Base-by-base conservation (phyloP, 768 basidiomycete genomes). In the Lentinula raphanica region DNA sequence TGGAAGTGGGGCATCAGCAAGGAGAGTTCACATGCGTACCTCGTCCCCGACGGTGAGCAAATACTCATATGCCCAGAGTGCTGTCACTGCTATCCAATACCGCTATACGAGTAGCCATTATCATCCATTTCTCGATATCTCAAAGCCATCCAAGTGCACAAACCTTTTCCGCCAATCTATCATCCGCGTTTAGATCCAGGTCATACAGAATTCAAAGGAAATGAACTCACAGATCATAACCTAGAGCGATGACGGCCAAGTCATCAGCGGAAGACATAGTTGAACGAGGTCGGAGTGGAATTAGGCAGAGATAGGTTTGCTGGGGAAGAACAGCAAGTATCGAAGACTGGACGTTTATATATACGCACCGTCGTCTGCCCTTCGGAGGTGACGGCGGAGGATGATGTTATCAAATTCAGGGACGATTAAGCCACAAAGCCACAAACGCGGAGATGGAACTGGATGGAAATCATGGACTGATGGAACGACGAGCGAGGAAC, bases 41-140 rank as follows among this genome's bases (percentile, higher is more conserved):
- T 64, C 63, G 27, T 60, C 63, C 2, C 32, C 38, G 25, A 64
- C 28, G 5, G 63, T 64, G 1, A 62, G 36, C 31, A 60, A 57
- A 54, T 64, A 64, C 8, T 64, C 63, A 35, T 61, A 62, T 3
- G 54, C 5, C 63, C 63, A 64, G 4, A 64, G 23, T 7, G 63
- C 50, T 5, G 61, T 62, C 11, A 56, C 38, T n/a, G 58, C 53
- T 2, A 60, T 54, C 57, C 57, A 63, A 29, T 63, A 63, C 2
- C 51, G 27, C 39, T 23, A 39, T 35, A 15, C 12, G 31, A 31
- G 2, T 9, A n/a, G 21, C 12, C 31, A 17, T 31, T n/a, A n/a
- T n/a, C n/a, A n/a, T n/a, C n/a, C n/a, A n/a, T n/a, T n/a, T n/a
- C n/a, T n/a, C n/a, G n/a, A n/a, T n/a, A n/a, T n/a, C n/a, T n/a